Percentiles rank a stretch among this genome's conserved stretches.
Conservation (phyloP, 495 filamentous ascomycete genomes). For the Aspergillus biplanus region DNA sequence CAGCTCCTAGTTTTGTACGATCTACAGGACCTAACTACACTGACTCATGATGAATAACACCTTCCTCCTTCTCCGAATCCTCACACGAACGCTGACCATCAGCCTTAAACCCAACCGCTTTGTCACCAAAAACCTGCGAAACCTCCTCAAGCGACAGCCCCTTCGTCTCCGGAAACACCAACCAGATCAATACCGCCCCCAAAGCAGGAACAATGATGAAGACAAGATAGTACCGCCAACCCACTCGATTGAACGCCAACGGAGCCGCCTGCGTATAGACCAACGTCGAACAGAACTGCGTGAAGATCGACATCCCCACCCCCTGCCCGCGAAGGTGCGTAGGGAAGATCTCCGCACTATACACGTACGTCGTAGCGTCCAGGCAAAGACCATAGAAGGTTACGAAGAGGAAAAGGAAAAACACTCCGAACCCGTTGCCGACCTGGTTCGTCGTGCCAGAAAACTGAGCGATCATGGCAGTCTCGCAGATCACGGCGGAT, state of each 20-base stretch:
- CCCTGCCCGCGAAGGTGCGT: conserved; percentile 53
- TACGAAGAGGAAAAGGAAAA: conserved; percentile 53
- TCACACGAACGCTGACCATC: too few relatives aligned
- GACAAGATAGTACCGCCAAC: conserved; percentile 55
- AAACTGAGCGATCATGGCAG: conserved; percentile 46
- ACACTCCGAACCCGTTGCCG: conserved; percentile 49
- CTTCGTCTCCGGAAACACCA: not conserved
- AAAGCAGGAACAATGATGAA: conserved; percentile 31
- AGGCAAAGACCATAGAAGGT: conserved; percentile 50
- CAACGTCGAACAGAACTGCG: conserved; percentile 46
- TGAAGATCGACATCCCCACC: conserved; percentile 49
- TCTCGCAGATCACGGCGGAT: conserved; percentile 42
- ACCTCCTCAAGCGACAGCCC: not conserved
- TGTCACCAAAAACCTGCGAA: not conserved
- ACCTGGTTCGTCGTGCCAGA: conserved; percentile 48
- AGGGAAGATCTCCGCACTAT: conserved; percentile 56
- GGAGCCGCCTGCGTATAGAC: conserved; percentile 48
- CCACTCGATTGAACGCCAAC: conserved; percentile 45
- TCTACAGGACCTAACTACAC: too few relatives aligned
- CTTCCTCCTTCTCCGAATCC: too few relatives aligned
- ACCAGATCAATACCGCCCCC: not conserved
- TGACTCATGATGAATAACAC: too few relatives aligned
- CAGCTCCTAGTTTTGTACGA: too few relatives aligned
- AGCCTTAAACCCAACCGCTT: too few relatives aligned
- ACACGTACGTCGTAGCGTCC: conserved; percentile 57